Base-by-base conservation (phyloP, 2,329 filamentous ascomycete species). In the Clathrospora elynae region DNA sequence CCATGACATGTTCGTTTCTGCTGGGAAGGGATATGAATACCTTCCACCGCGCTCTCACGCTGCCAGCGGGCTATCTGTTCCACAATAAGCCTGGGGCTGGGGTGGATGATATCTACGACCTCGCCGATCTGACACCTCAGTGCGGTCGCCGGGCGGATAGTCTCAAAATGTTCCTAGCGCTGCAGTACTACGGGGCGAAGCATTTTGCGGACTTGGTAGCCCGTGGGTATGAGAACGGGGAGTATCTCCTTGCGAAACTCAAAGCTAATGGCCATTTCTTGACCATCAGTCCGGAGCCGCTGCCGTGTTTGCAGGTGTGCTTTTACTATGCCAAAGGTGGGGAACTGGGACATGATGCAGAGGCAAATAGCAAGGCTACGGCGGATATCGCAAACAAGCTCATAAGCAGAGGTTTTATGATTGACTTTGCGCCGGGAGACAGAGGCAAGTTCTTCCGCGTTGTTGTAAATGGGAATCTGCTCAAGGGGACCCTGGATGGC, bases 121-220 rank as follows among this genome's bases (percentile, higher is more conserved):
- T 97, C 17, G 93, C 91, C 1, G 92, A 97, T 62, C 74, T 97
- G 43, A 96, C 92, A 1, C 82, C 96, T 23, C 93, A 97, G 72
- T 97, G 93, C 69, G 93, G 93, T 3, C 84, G 93, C 1, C 80
- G 88, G 20, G 90, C 85, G 10, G 93, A 97, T 71, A 82, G 80
- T 22, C 76, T 97, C 35, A 99, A 97, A 73, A 77, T 97, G 29
- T 92, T 90, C 16, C 78, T 97, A 4, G 80, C 85, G 3, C 96
- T 93, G 88, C 82, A 89, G 37, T 96, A 95, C 75, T 89, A 96
- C 70, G 93, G 93, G 17, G 78, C 81, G 0, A 66, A 75, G 3
- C 90, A 92, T 2, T 93, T 95, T 66, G 81, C 79, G 55, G 56
- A 67, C 8, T 83, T 71, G 6, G 65, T 78, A 10, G 85, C 92